Evolutionary conservation across 164 flowering plant genomes (phyloP), one percentile per base, ranked within the genome.

Genomic region (Macadamia integrifolia): DNA sequence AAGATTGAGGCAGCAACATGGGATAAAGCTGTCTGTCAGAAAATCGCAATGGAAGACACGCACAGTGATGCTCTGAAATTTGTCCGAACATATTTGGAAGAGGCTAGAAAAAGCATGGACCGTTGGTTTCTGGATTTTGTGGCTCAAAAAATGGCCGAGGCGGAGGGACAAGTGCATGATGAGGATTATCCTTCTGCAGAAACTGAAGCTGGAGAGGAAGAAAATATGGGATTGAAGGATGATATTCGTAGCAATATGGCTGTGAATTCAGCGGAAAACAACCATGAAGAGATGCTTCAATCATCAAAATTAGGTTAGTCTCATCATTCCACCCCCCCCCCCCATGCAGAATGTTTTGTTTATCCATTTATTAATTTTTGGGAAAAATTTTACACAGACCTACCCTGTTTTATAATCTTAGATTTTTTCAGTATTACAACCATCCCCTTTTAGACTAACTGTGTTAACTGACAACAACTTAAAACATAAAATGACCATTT

Each of bases 21-120:
- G 81, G 80, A 83, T 57, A 48, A 10, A 3, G 18, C 28, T 12
- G 78, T 55, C 17, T 23, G 78, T 53, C 50, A 71, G 49, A 61
- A 57, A 8, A 32, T 87, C 49, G 6, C 64, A 65, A 63, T 1
- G 46, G 71, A 58, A 74, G 78, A 80, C 64, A 74, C 81, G 11
- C 44, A 73, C n/a, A 61, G 64, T 29, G 82, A 73, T 48, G 93
- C 88, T 28, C 17, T 77, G 59, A 66, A 32, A 48, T 63, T 72
- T 30, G 77, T 86, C 60, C 53, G 66, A 61, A 75, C 7, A n/a
- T 88, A 78, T 72, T 15, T 87, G 65, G 67, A 7, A 1, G 89
- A 87, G 48, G 88, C 88, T 1, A 65, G 69, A 77, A 76, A 65
- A 46, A 55, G 68, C 8, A 69, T 86, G 81, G 88, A 88, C n/a